phyloP scores from a whole-genome alignment of 2,329 filamentous ascomycete species.

The Nemania diffusa region DNA sequence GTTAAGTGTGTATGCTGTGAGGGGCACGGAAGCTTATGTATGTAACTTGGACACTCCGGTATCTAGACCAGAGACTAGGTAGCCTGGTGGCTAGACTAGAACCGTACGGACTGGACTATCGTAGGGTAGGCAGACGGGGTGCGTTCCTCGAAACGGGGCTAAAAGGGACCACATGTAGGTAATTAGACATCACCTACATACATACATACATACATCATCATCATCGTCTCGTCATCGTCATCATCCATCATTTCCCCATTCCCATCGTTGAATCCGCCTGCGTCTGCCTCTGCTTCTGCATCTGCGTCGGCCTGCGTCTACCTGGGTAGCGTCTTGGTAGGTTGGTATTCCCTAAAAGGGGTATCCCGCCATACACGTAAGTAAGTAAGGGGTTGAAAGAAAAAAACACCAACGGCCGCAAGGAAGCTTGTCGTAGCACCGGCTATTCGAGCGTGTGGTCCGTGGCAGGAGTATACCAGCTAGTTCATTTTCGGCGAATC shows the following conservation, averaged over 20 bases:
- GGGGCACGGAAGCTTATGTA: conserved; percentile 32
- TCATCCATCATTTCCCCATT: neutral
- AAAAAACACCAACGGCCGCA: conserved; percentile 39
- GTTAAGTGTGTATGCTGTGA: conserved; percentile 22
- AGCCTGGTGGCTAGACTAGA: neutral
- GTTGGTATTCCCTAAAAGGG: conserved; percentile 38
- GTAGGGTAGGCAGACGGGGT: neutral
- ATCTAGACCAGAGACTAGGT: neutral
- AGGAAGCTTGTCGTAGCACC: conserved; percentile 5
- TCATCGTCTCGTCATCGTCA: neutral
- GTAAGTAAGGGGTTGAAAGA: conserved; percentile 15
- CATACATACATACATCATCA: too few species aligned
- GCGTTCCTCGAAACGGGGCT: neutral
- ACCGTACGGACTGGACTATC: neutral
- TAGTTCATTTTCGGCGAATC: conserved; percentile 45
- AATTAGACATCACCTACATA: too few species aligned
- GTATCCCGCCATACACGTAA: conserved; percentile 44
- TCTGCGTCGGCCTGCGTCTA: too few species aligned
- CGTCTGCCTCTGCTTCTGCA: too few species aligned
- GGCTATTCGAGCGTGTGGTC: conserved; percentile 34
- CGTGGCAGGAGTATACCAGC: conserved; percentile 31
- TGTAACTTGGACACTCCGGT: neutral
- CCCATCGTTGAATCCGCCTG: neutral
- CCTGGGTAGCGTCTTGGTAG: neutral
- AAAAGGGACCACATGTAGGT: neutral